Evolutionary conservation across 2,329 filamentous ascomycete species (phyloP).

Genomic region (Penicillium nordicum): DNA sequence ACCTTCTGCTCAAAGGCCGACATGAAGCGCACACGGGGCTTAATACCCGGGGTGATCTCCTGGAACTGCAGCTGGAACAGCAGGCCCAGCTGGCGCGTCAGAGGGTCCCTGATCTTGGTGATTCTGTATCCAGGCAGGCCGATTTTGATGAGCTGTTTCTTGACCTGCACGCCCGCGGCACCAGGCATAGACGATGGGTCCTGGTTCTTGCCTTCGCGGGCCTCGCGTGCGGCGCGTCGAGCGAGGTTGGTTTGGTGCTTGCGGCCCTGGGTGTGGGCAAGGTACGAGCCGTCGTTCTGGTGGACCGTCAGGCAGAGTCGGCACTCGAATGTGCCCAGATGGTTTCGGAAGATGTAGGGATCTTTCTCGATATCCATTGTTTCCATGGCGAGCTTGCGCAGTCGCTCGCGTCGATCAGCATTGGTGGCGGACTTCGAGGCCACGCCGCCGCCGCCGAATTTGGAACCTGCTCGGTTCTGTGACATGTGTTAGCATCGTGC

Average conservation of each 20-base stretch:
- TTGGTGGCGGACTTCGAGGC: slow-evolving; percentile 91
- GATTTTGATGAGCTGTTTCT: slow-evolving; percentile 87
- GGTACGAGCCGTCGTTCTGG: slow-evolving; percentile 98
- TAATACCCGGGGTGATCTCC: slow-evolving; percentile 72
- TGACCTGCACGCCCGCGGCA: slow-evolving; percentile 73
- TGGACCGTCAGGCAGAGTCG: slow-evolving; percentile 95
- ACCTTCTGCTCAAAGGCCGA: slow-evolving; percentile 94
- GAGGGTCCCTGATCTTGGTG: slow-evolving; percentile 86
- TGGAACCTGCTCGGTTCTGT: slow-evolving; percentile 92
- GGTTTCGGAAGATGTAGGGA: slow-evolving; percentile 99
- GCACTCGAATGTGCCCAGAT: slow-evolving; percentile 96
- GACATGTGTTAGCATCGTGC: slow-evolving; percentile 3
- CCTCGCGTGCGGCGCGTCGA: slow-evolving; percentile 89
- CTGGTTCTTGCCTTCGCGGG: slow-evolving; percentile 73
- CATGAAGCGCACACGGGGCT: slow-evolving; percentile 91
- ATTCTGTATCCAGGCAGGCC: slow-evolving; percentile 96
- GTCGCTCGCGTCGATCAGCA: slow-evolving; percentile 92
- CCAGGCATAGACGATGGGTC: slow-evolving; percentile 65
- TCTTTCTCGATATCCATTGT: slow-evolving; percentile 99
- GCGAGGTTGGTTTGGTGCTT: slow-evolving; percentile 99
- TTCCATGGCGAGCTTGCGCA: slow-evolving; percentile 96
- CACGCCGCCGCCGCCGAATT: slow-evolving; percentile 95
- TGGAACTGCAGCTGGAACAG: slow-evolving; percentile 97
- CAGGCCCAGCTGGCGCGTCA: slow-evolving; percentile 82
- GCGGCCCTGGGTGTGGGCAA: slow-evolving; percentile 95